These are phyloP conservation scores for Lipomyces starkeyi DNA, from an alignment of 805 yeast species.

Conservation along the genomic window DNA sequence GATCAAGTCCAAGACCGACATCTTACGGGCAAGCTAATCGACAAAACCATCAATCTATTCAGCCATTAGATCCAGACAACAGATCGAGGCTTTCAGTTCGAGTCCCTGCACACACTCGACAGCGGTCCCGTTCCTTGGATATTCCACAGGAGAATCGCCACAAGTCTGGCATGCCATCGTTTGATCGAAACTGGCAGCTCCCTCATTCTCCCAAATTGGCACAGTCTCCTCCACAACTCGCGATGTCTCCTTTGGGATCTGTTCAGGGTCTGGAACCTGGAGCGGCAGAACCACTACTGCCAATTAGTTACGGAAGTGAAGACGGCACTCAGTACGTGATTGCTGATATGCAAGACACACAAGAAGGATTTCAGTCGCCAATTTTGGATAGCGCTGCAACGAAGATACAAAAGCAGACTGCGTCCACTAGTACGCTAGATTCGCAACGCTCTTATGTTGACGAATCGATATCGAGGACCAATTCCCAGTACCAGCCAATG, in stretches of 20 bases:
- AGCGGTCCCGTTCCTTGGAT: conserved; percentile 34
- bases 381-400: background rate
- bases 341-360: background rate
- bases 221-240: conserved; percentile 20
- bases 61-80: conserved; percentile 25
- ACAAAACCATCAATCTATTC: conserved; percentile 25
- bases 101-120: conserved; percentile 28
- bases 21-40: conserved; percentile 1
- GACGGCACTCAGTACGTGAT: background rate
- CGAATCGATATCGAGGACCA: conserved; percentile 4
- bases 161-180: conserved; percentile 26
- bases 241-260: conserved; percentile 8
- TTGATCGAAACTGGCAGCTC: conserved; percentile 34
- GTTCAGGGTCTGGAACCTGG: background rate
- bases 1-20: background rate
- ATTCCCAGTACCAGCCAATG: conserved; percentile 8
- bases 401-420: conserved; percentile 8
- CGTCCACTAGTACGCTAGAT: conserved; percentile 2
- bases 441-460: conserved; percentile 14
- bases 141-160: conserved; percentile 13
- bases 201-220: conserved; percentile 25
- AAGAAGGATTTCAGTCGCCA: background rate
- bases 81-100: conserved; percentile 17
- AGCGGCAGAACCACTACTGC: background rate
- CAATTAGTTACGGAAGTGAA: background rate